A percentile compares a stretch with the other conserved stretches of the same genome.
Conservation (phyloP, 257 asterid genomes). For the Mitragyna speciosa region DNA sequence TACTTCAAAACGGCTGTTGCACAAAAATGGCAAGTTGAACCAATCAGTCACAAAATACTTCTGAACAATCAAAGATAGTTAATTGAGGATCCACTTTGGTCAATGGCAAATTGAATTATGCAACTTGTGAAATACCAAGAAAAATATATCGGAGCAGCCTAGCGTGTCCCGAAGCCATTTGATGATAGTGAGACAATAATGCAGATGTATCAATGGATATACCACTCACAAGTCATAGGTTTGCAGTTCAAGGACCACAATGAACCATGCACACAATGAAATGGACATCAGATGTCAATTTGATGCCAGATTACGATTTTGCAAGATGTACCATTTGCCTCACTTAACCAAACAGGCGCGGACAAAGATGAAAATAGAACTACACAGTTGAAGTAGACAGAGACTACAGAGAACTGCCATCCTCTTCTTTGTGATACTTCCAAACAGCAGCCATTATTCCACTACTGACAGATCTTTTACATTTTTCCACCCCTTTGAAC, state of each 20-base stretch:
- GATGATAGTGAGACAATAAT: not conserved
- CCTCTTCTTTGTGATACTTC: constrained; percentile 23
- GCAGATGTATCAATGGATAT: not conserved
- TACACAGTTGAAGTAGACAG: not conserved
- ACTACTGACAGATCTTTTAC: constrained; percentile 4
- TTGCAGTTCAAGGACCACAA: not conserved
- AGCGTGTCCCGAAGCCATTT: not conserved
- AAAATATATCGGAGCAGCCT: not conserved
- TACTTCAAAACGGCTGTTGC: not conserved
- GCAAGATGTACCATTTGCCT: not conserved
- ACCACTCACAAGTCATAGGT: not conserved
- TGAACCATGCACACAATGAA: not conserved
- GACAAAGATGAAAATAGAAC: not conserved
- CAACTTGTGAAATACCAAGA: not conserved
- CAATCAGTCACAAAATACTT: not conserved
- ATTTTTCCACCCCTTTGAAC: constrained; percentile 10
- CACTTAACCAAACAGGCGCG: not conserved
- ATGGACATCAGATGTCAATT: not conserved
- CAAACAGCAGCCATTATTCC: constrained; percentile 19
- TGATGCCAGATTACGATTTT: not conserved
- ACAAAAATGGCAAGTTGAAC: not conserved
- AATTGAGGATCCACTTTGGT: not conserved
- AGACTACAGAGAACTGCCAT: constrained; percentile 5
- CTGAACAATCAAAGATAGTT: not conserved
- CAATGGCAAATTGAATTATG: not conserved